Conservation (phyloP, 2,329 filamentous ascomycete species). For the Herpomyces periplanetae region DNA sequence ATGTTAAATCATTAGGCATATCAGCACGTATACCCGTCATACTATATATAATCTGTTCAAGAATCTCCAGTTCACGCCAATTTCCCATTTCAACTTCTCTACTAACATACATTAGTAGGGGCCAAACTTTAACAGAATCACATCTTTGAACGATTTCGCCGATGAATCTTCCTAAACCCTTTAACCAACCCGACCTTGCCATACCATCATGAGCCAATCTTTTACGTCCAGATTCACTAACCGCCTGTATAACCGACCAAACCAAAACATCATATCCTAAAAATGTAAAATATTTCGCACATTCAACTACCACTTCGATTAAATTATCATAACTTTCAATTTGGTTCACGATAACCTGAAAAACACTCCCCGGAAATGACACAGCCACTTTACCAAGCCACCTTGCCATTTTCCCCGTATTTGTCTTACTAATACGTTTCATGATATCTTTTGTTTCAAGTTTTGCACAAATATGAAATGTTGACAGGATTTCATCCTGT, state of each 20-base stretch:
- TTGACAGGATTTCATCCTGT: too few species aligned
- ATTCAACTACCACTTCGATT: conserved; percentile 75
- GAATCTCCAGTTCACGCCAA: conserved; percentile 54
- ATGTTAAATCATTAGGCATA: too few species aligned
- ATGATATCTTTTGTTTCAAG: conserved; percentile 49
- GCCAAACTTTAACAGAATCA: conserved; percentile 37
- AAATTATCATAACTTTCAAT: conserved; percentile 82
- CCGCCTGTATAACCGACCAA: conserved; percentile 48
- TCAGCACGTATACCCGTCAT: conserved; percentile 81
- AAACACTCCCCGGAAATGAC: conserved; percentile 60
- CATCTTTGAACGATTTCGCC: conserved; percentile 67
- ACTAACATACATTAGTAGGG: conserved; percentile 59
- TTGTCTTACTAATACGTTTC: conserved; percentile 59
- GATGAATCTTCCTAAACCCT: conserved; percentile 57
- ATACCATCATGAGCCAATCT: conserved; percentile 22
- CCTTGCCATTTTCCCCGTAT: conserved; percentile 48
- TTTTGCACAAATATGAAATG: too few species aligned
- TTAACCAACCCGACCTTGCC: conserved; percentile 63
- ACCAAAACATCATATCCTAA: conserved; percentile 71
- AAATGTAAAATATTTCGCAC: conserved; percentile 65
- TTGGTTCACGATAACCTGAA: conserved; percentile 51
- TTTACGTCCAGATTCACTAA: conserved; percentile 16
- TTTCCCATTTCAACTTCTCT: conserved; percentile 45
- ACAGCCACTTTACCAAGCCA: conserved; percentile 67
- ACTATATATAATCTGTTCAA: conserved; percentile 54